phyloP scores from a whole-genome alignment of 345 rosid species.

The Brassica rapa region DNA sequence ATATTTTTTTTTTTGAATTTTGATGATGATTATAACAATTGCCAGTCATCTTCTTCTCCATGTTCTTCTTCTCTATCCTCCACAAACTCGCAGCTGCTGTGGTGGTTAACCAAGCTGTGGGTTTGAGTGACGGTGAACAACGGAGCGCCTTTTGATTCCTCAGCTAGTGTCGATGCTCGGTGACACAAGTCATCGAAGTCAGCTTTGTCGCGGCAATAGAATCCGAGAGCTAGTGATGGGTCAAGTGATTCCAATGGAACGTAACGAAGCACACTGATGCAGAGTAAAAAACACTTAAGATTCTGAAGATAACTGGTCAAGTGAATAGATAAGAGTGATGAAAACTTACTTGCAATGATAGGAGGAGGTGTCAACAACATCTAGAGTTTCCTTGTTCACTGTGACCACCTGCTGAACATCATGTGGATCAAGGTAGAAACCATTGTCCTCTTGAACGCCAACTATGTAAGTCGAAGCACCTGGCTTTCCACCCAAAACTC shows the following conservation, averaged over 20 bases:
- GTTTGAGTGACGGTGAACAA: constrained; percentile 57
- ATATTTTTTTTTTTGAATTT: background rate
- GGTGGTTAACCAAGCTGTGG: constrained; percentile 30
- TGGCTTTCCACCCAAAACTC: constrained; percentile 93
- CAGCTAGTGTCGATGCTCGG: constrained; percentile 72
- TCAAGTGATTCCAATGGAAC: constrained; percentile 73
- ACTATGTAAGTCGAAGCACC: constrained; percentile 87
- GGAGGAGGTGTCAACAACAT: constrained; percentile 80
- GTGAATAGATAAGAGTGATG: background rate
- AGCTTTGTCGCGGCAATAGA: constrained; percentile 87
- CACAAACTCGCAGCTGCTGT: constrained; percentile 8
- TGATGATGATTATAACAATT: constrained; percentile 46
- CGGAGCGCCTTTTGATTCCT: constrained; percentile 88
- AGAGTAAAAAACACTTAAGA: constrained; percentile 9
- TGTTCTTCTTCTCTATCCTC: constrained; percentile 28
- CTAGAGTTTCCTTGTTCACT: constrained; percentile 53
- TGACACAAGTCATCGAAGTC: constrained; percentile 77
- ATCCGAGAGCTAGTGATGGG: constrained; percentile 90
- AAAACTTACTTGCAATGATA: constrained; percentile 76
- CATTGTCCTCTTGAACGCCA: constrained; percentile 84
- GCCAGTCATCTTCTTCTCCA: constrained; percentile 81
- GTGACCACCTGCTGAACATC: constrained; percentile 68
- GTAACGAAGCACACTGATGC: constrained; percentile 57
- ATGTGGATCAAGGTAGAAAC: constrained; percentile 92
- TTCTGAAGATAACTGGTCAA: background rate